phyloP scores from a whole-genome alignment of 2,329 filamentous ascomycete genomes.

The Aspergillus sp. region DNA sequence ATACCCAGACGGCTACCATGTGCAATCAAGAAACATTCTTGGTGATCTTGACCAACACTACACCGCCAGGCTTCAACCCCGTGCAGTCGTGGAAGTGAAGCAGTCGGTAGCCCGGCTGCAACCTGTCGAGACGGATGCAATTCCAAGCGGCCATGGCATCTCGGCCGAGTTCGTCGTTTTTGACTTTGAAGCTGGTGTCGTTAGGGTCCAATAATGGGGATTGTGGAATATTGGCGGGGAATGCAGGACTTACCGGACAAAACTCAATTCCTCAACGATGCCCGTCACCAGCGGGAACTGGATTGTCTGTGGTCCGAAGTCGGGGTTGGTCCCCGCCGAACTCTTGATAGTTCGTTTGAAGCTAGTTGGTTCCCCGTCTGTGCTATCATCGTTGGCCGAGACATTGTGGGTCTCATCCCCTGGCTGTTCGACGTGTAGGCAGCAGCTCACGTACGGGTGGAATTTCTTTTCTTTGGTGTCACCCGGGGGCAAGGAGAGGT shows the following conservation, averaged over 20 bases:
- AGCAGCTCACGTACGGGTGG: conserved; percentile 67
- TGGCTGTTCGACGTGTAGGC: conserved; percentile 69
- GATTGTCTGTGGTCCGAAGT: conserved; percentile 55
- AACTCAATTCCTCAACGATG: conserved; percentile 62
- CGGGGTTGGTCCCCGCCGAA: conserved; percentile 52
- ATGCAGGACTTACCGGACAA: conserved; percentile 61
- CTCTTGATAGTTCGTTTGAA: conserved; percentile 54
- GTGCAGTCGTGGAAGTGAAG: conserved; percentile 65
- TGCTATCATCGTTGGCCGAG: conserved; percentile 41
- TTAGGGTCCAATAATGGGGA: too few relatives aligned
- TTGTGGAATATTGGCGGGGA: too few relatives aligned
- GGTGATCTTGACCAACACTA: conserved; percentile 64
- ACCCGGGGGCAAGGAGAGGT: conserved; percentile 58
- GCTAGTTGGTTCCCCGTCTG: conserved; percentile 33
- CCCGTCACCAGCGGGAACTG: conserved; percentile 49
- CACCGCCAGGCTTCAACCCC: conserved; percentile 58
- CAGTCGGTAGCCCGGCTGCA: conserved; percentile 68
- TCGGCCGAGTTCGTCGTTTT: conserved; percentile 72
- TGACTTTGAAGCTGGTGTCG: conserved; percentile 62
- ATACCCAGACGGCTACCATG: too few relatives aligned
- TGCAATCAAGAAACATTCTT: conserved; percentile 44
- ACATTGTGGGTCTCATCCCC: conserved; percentile 39
- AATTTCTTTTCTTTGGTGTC: conserved; percentile 52
- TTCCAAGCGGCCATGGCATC: conserved; percentile 82
- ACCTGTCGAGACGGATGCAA: conserved; percentile 73